Evolutionary conservation across 768 basidiomycete species (phyloP).

Genomic region (Pisolithus orientalis): DNA sequence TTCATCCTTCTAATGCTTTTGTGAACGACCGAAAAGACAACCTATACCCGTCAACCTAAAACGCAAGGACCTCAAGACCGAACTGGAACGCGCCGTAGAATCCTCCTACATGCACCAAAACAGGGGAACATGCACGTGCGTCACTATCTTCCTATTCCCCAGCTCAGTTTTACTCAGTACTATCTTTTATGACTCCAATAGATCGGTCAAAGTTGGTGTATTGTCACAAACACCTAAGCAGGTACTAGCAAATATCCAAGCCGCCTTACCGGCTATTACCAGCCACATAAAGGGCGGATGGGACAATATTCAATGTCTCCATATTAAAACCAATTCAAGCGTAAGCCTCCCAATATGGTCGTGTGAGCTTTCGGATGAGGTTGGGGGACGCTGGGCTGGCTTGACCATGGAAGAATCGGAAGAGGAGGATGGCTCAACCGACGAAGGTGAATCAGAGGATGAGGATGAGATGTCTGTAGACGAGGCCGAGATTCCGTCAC

Average conservation of each 20-base stretch:
- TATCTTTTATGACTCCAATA: conserved; percentile 21
- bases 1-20: neutral
- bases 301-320: conserved; percentile 85
- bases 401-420: conserved; percentile 12
- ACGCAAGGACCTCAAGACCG: conserved; percentile 84
- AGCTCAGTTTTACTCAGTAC: neutral
- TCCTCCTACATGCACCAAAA: conserved; percentile 97
- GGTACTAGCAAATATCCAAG: conserved; percentile 70
- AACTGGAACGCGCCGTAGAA: conserved; percentile 87
- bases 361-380: conserved; percentile 55
- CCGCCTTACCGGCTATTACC: conserved; percentile 70
- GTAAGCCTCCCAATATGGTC: conserved; percentile 89
- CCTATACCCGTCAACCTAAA: conserved; percentile 91
- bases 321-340: conserved; percentile 86
- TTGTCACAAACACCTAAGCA: conserved; percentile 69
- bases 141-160: conserved; percentile 7
- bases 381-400: conserved; percentile 27
- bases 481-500: neutral
- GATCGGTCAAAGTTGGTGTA: conserved; percentile 79
- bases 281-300: conserved; percentile 71
- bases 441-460: neutral
- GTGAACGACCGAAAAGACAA: conserved; percentile 47
- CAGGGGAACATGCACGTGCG: conserved; percentile 87
- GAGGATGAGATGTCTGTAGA: conserved; percentile 1
- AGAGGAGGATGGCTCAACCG: neutral